Evolutionary conservation across 208 protist species (phyloP), one percentile per base, ranked within the genome.

Genomic region (Trypanosoma mega): DNA sequence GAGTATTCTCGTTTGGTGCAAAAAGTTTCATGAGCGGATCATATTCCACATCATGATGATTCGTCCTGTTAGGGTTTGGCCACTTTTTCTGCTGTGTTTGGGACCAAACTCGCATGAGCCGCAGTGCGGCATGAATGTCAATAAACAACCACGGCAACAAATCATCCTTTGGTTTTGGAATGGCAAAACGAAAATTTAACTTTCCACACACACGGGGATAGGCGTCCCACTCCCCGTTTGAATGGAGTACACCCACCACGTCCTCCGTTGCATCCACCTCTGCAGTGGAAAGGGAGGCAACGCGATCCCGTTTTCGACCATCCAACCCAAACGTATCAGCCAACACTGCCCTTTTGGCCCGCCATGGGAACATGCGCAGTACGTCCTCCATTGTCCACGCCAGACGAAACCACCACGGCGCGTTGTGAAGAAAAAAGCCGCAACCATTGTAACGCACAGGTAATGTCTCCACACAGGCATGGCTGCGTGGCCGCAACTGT

Each of bases 351-450:
- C 39, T 52, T 30, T n/a, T n/a, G 36, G 14, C 16, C 12, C 29
- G 29, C 7, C 56, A 23, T 21, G 61, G 61, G 24, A n/a, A 58
- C 9, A 1, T 21, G 24, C 43, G 50, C 50, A 67, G 31, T 36
- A 67, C 34, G 4, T 50, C 49, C 16, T 56, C 41, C 0, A 30
- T 16, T 30, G 61, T 52, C 3, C 8, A 16, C 8, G 12, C 34
- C 8, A 50, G 2, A 12, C 51, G 20, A 51, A 67, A 67, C 61
- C 61, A 67, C 20, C 2, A 20, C 3, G 61, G 61, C 16, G 36
- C 36, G 9, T 59, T 29, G 30, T 67, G 61, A 39, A 67, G 50
- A 56, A 67, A 67, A 37, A 67, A 67, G 11, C 61, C 61, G 43
- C 61, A 67, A 41, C 50, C 21, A 37, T 59, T 41, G 23, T 50